A percentile compares a stretch with the other conserved stretches of the same genome.
phyloP scores from a whole-genome alignment of 1,284 basidiomycete species.

The Sanghuangporus sanghuang region DNA sequence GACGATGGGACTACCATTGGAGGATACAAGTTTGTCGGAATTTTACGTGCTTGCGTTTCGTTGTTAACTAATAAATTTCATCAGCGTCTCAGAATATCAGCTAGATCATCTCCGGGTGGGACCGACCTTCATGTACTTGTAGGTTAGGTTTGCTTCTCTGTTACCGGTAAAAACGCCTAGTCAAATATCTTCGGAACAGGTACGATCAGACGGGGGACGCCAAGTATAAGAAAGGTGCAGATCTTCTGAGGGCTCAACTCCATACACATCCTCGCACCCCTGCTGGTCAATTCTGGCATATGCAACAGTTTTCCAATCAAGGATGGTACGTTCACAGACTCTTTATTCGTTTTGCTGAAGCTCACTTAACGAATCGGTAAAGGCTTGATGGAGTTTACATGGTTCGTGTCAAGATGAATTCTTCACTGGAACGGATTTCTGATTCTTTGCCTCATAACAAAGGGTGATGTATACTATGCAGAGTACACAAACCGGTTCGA shows the following conservation, averaged over 20 bases:
- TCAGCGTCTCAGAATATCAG: conserved; percentile 9
- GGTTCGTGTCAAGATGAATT: neutral
- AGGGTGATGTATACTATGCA: conserved; percentile 17
- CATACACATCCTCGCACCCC: conserved; percentile 36
- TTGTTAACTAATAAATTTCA: conserved; percentile 19
- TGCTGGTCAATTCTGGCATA: conserved; percentile 43
- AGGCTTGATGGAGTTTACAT: conserved; percentile 9
- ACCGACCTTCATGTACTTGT: conserved; percentile 5
- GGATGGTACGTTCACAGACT: conserved; percentile 23
- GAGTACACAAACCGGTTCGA: conserved; percentile 16
- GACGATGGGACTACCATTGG: conserved; percentile 34
- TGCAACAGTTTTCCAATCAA: conserved; percentile 37
- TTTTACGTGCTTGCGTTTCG: conserved; percentile 25
- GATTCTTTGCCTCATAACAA: neutral
- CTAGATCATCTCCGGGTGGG: conserved; percentile 19
- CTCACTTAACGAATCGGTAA: neutral
- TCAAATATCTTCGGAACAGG: conserved; percentile 20
- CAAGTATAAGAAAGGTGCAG: conserved; percentile 37
- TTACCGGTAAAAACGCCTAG: neutral
- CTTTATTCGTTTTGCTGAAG: neutral
- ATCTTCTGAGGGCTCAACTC: conserved; percentile 35
- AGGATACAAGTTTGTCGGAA: conserved; percentile 29
- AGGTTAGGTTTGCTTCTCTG: neutral
- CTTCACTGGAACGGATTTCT: neutral
- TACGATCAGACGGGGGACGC: conserved; percentile 29